Evolutionary conservation across 2,329 filamentous ascomycete genomes (phyloP).

Genomic region (Claviceps purpurea): DNA sequence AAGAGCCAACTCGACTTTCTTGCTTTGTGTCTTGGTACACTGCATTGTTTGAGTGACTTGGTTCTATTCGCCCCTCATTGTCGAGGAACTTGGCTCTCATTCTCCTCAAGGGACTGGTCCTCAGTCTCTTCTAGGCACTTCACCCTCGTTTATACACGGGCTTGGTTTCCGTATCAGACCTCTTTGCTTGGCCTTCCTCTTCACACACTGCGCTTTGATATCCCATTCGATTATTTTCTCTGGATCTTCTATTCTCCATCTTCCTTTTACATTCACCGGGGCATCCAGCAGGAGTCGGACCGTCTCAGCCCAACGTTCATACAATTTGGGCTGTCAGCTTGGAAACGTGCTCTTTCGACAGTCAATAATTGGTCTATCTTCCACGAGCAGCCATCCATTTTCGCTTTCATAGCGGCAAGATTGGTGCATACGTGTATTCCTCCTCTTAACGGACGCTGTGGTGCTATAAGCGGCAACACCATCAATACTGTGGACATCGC

Average conservation of each 20-base stretch:
- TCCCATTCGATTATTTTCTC: no score
- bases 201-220: not conserved
- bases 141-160: no score
- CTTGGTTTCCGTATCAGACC: not conserved
- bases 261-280: not conserved
- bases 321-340: slow-evolving; percentile 12
- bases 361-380: slow-evolving; percentile 27
- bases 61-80: not conserved
- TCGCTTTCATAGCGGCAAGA: slow-evolving; percentile 15
- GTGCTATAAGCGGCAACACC: slow-evolving; percentile 21
- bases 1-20: slow-evolving; percentile 1
- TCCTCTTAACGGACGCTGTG: slow-evolving; percentile 15
- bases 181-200: not conserved
- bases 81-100: not conserved
- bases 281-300: not conserved
- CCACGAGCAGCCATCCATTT: slow-evolving; percentile 24
- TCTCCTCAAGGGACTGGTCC: not conserved
- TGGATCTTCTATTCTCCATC: not conserved
- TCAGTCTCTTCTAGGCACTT: no score
- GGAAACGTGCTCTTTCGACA: slow-evolving; percentile 29
- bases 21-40: slow-evolving; percentile 9
- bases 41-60: slow-evolving; percentile 8
- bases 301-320: slow-evolving; percentile 2
- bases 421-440: slow-evolving; percentile 16
- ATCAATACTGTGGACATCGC: slow-evolving; percentile 84